Evolutionary conservation across 495 filamentous ascomycete genomes (phyloP).

Genomic region (Talaromyces wortmannii): DNA sequence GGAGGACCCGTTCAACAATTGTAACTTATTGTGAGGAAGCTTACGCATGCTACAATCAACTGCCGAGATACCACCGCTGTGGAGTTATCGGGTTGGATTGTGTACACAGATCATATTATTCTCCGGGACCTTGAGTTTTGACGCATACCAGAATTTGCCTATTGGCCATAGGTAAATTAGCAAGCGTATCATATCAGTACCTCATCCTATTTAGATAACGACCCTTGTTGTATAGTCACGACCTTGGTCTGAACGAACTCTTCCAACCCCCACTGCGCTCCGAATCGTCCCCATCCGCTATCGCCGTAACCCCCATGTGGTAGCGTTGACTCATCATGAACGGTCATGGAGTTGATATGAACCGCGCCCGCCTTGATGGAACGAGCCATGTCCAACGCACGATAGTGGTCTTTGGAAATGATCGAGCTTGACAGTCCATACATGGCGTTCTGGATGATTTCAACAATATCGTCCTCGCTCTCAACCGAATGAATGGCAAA

Average conservation of each 20-base stretch:
- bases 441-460: conserved; percentile 42
- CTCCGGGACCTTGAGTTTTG: too few species aligned
- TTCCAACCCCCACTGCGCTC: conserved; percentile 45
- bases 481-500: conserved; percentile 46
- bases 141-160: too few species aligned
- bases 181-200: too few species aligned
- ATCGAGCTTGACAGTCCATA: conserved; percentile 33
- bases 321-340: conserved; percentile 74
- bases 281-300: conserved; percentile 72
- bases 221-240: conserved; percentile 40
- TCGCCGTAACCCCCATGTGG: conserved; percentile 84
- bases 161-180: too few species aligned
- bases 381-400: neutral
- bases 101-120: too few species aligned
- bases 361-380: conserved; percentile 39
- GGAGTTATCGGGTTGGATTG: too few species aligned
- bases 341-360: conserved; percentile 80
- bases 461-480: conserved; percentile 38
- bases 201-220: neutral
- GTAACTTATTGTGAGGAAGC: too few species aligned
- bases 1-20: too few species aligned
- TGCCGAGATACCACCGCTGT: too few species aligned
- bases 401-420: neutral
- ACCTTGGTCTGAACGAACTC: conserved; percentile 87
- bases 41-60: too few species aligned